Conservation (phyloP, 352 stramenopile genomes). For the Globisporangium parvum region DNA sequence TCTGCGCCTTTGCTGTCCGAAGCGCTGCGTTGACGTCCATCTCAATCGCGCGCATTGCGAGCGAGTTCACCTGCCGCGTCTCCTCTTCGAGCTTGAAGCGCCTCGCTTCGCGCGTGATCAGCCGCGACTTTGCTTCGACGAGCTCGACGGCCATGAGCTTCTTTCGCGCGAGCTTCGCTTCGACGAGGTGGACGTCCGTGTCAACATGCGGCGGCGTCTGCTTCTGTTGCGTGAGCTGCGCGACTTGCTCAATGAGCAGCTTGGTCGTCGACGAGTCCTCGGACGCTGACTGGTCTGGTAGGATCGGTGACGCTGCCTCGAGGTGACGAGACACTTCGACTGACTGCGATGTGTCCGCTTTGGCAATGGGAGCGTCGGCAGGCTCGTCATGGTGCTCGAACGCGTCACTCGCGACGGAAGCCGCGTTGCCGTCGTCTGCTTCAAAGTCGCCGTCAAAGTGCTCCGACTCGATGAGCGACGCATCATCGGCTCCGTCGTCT, state of each 20-base stretch:
- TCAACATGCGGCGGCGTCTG: slow-evolving; percentile 2
- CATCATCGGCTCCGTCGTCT: background rate
- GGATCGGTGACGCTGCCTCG: background rate
- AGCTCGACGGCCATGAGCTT: slow-evolving; percentile 35
- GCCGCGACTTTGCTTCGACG: slow-evolving; percentile 25
- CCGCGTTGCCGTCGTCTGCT: background rate
- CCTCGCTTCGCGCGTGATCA: slow-evolving; percentile 25
- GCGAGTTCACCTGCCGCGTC: slow-evolving; percentile 28
- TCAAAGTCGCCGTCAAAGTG: slow-evolving; percentile 12
- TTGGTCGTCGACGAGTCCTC: slow-evolving; percentile 53
- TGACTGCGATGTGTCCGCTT: too few relatives aligned
- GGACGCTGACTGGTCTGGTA: slow-evolving; percentile 21
- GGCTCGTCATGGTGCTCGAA: background rate
- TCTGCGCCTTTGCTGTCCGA: slow-evolving; percentile 18
- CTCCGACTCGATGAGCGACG: slow-evolving; percentile 3
- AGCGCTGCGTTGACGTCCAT: slow-evolving; percentile 29
- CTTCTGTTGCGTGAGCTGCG: slow-evolving; percentile 10
- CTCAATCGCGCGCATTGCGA: slow-evolving; percentile 31
- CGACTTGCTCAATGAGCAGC: slow-evolving; percentile 30
- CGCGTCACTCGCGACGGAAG: background rate
- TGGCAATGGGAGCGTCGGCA: too few relatives aligned
- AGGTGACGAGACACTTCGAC: background rate
- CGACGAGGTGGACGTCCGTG: background rate
- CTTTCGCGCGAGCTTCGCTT: slow-evolving; percentile 33
- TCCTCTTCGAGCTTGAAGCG: slow-evolving; percentile 33